Evolutionary conservation across 495 filamentous ascomycete genomes (phyloP).

Genomic region (Talaromyces wortmannii): DNA sequence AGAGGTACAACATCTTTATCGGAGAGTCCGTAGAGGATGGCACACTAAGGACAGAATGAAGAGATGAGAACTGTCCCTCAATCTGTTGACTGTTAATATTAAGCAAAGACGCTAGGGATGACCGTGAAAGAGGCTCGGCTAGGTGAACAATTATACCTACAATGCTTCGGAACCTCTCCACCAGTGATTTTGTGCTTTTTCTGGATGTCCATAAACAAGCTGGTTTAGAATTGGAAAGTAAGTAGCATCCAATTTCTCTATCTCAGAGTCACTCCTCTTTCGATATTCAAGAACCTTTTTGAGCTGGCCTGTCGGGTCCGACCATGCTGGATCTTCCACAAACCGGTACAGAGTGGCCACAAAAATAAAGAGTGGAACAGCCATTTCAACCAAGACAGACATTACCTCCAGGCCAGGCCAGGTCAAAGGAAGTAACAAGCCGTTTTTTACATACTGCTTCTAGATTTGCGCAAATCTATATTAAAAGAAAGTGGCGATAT

Average conservation of each 20-base stretch:
- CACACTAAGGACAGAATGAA: conserved; percentile 15
- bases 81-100: conserved; percentile 2
- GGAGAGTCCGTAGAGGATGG: conserved; percentile 5
- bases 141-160: conserved; percentile 19
- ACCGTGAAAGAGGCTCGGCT: conserved; percentile 13
- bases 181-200: neutral
- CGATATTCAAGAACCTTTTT: conserved; percentile 4
- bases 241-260: conserved; percentile 18
- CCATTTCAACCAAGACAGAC: conserved; percentile 8
- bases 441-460: too few relatives aligned
- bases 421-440: conserved; percentile 7
- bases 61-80: conserved; percentile 4
- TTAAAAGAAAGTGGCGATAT: too few relatives aligned
- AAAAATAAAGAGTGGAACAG: conserved; percentile 24
- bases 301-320: conserved; percentile 10
- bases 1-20: conserved; percentile 15
- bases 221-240: conserved; percentile 22
- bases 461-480: too few relatives aligned
- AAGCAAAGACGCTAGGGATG: conserved; percentile 8
- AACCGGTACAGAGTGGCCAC: conserved; percentile 23
- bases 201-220: conserved; percentile 9
- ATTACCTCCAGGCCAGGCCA: conserved; percentile 31
- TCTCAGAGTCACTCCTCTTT: conserved; percentile 6
- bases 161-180: conserved; percentile 13
- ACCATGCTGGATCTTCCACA: conserved; percentile 11